Evolutionary conservation across 2,329 filamentous ascomycete genomes (phyloP).

Genomic region (Hortaea sp.): DNA sequence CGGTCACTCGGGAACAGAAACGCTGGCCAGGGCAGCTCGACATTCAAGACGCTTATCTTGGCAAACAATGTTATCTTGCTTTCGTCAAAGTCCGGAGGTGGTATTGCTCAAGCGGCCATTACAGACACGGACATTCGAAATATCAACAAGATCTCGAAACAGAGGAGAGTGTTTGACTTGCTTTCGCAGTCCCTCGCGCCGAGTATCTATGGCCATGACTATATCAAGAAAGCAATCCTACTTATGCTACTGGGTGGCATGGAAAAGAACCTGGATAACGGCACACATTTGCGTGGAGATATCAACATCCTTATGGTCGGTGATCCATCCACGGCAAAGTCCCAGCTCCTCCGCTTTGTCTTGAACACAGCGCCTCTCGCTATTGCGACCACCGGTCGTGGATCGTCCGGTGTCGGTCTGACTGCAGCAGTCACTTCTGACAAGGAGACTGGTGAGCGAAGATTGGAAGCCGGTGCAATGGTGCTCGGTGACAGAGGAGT

Average conservation of each 20-base stretch:
- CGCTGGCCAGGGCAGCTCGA: slow-evolving; percentile 76
- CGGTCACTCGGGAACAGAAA: slow-evolving; percentile 91
- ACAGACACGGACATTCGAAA: slow-evolving; percentile 97
- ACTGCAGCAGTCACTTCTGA: slow-evolving; percentile 94
- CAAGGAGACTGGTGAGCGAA: slow-evolving; percentile 91
- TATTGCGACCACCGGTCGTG: slow-evolving; percentile 88
- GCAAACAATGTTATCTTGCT: slow-evolving; percentile 93
- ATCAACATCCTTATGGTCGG: slow-evolving; percentile 99
- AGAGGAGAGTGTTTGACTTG: slow-evolving; percentile 83
- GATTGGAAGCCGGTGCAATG: slow-evolving; percentile 96
- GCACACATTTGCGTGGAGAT: slow-evolving; percentile 92
- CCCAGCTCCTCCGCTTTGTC: slow-evolving; percentile 92
- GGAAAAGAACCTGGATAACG: slow-evolving; percentile 98
- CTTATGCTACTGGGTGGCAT: slow-evolving; percentile 91
- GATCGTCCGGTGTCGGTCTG: slow-evolving; percentile 93
- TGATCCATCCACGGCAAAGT: slow-evolving; percentile 96
- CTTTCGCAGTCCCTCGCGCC: slow-evolving; percentile 90
- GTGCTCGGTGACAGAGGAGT: slow-evolving; percentile 94
- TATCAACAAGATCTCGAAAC: slow-evolving; percentile 95
- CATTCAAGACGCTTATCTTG: slow-evolving; percentile 88
- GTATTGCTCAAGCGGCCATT: slow-evolving; percentile 81
- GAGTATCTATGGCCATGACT: slow-evolving; percentile 92
- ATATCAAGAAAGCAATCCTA: slow-evolving; percentile 95
- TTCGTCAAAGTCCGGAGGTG: slow-evolving; percentile 91
- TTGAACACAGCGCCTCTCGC: slow-evolving; percentile 93